Evolutionary conservation across 2,329 filamentous ascomycete genomes (phyloP).

Genomic region (Sodiomyces alkalinus): DNA sequence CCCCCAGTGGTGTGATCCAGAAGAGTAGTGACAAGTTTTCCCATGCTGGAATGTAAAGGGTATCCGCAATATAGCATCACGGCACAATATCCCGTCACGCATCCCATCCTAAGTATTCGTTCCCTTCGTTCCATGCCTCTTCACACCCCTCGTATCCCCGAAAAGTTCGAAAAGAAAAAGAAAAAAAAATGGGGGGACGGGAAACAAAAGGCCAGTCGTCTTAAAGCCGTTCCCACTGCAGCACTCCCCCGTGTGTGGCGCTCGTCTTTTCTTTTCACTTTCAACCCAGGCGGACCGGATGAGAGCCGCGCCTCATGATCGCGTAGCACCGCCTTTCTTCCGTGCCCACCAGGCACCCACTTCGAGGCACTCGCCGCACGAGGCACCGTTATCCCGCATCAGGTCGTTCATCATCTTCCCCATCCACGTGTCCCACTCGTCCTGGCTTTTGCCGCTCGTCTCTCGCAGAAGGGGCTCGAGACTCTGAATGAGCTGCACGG

Average conservation of each 20-base stretch:
- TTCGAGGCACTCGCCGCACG: slow-evolving; percentile 73
- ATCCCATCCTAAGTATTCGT: too few species aligned
- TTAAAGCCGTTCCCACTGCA: too few species aligned
- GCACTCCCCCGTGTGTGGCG: too few species aligned
- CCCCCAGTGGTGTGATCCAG: neutral
- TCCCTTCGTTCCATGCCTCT: too few species aligned
- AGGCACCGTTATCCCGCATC: slow-evolving; percentile 62
- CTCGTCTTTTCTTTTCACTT: too few species aligned
- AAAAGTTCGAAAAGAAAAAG: too few species aligned
- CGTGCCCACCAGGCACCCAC: slow-evolving; percentile 81
- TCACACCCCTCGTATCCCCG: too few species aligned
- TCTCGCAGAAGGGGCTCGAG: slow-evolving; percentile 73
- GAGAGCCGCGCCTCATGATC: too few species aligned
- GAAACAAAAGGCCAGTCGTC: too few species aligned
- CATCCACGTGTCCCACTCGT: slow-evolving; percentile 88
- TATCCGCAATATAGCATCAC: slow-evolving; percentile 3
- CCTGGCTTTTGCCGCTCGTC: slow-evolving; percentile 69
- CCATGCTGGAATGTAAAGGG: slow-evolving; percentile 2
- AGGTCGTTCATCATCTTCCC: slow-evolving; percentile 75
- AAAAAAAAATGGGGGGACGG: too few species aligned
- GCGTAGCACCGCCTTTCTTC: slow-evolving; percentile 34
- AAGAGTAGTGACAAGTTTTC: neutral
- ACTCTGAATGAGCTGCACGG: slow-evolving; percentile 71
- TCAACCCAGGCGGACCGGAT: neutral
- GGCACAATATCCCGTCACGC: neutral